Percentiles rank a stretch among this genome's conserved stretches.
These are phyloP conservation scores for Mortierella sp. DNA, from an alignment of 371 early-diverging fungal genomes.

Conservation along the genomic window DNA sequence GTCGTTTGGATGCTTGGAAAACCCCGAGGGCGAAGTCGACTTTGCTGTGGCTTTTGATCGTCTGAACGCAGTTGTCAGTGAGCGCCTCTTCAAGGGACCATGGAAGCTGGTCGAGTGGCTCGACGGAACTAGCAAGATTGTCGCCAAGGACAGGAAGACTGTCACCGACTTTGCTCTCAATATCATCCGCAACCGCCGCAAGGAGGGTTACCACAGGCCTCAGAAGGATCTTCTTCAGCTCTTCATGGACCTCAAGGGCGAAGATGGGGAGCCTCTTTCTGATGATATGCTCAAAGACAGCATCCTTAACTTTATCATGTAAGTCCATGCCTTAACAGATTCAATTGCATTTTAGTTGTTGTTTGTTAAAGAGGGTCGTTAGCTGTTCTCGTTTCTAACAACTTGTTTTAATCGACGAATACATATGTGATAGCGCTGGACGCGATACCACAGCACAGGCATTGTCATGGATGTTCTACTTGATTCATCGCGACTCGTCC, in stretches of 20 bases:
- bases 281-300: conserved; percentile 75
- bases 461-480: conserved; percentile 76
- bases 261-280: conserved; percentile 64
- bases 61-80: conserved; percentile 41
- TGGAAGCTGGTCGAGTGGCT: conserved; percentile 41
- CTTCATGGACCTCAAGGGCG: conserved; percentile 71
- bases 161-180: conserved; percentile 44
- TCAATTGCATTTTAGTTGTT: not conserved
- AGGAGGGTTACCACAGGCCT: conserved; percentile 30
- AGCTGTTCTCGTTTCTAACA: not conserved
- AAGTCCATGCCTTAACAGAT: not conserved
- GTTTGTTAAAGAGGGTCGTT: not conserved
- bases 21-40: conserved; percentile 46
- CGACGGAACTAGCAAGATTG: conserved; percentile 29
- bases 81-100: conserved; percentile 50
- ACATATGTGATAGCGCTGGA: conserved; percentile 22
- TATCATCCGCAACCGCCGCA: conserved; percentile 50
- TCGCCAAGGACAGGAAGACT: conserved; percentile 52
- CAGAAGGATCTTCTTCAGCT: conserved; percentile 71
- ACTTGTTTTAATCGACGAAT: conserved; percentile 5
- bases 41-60: conserved; percentile 56
- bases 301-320: conserved; percentile 74
- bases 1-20: conserved; percentile 51
- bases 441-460: conserved; percentile 68
- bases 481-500: conserved; percentile 59